Conservation (phyloP, 495 filamentous ascomycete genomes). For the Penicillium riverlandense region DNA sequence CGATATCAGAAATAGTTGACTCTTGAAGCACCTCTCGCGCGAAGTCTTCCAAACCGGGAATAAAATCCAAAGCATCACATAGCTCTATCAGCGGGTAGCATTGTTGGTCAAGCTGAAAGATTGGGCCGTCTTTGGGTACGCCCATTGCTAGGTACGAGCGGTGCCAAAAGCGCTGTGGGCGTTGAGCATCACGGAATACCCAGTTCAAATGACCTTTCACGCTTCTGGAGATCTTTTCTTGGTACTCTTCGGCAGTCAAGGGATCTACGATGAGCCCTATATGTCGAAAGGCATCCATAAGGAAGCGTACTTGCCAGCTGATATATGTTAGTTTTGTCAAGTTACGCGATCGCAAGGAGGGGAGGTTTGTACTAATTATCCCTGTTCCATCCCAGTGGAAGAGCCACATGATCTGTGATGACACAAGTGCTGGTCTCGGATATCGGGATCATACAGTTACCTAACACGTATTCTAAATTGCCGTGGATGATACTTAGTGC, state of each 20-base stretch:
- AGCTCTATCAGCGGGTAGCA: background rate
- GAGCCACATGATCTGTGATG: constrained; percentile 1
- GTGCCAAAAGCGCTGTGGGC: background rate
- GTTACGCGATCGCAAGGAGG: too few species aligned
- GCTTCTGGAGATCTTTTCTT: background rate
- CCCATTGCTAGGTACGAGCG: constrained; percentile 1
- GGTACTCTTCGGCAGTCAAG: background rate
- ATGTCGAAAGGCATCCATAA: background rate
- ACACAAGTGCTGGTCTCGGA: constrained; percentile 1
- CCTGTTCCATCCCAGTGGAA: constrained; percentile 1
- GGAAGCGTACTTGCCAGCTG: background rate
- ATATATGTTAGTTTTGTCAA: background rate
- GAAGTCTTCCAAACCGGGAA: background rate
- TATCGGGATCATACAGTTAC: background rate
- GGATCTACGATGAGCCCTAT: background rate
- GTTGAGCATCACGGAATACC: constrained; percentile 1
- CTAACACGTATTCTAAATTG: background rate
- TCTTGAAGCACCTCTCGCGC: background rate
- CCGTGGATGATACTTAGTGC: background rate
- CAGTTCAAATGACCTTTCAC: constrained; percentile 1
- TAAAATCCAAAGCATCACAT: background rate
- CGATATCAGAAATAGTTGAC: background rate
- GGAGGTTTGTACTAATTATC: background rate
- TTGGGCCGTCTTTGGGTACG: background rate
- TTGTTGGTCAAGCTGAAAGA: constrained; percentile 1